Evolutionary conservation across 257 asterid genomes (phyloP), one percentile per base, ranked within the genome.

Genomic region (Nicotiana otophora): DNA sequence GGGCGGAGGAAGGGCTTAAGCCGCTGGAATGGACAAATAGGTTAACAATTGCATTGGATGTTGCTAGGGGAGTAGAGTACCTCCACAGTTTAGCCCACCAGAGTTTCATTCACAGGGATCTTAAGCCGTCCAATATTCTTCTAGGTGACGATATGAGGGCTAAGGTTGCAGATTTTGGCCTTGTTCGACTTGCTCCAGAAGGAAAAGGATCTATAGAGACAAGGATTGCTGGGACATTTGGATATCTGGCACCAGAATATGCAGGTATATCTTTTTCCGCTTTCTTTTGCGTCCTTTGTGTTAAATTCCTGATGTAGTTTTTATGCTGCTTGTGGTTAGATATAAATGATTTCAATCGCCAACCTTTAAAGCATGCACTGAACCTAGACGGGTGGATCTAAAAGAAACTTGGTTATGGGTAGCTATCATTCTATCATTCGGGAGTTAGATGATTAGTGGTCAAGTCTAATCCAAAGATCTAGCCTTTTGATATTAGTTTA

Each of bases 221-320:
- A 17, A 90, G 92, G 86, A 91, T 95, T 53, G 99, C 99, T 30
- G 99, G 98, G 55, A 95, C 99, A 1, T 95, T 95, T 34, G 99
- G 99, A 68, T 94, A 95, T 87, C 88, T 95, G n/a, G 99, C 99
- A 34, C 99, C 99, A 0, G 99, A 95, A 88, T 95, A 95, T 88
- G 99, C 99, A 87, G 98, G 98, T 95, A 87, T 48, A 42, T 75
- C 42, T 23, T 78, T 54, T 62, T 63, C 51, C 51, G 3, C 7
- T 57, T 81, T 1, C 42, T 54, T 80, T 67, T 15, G 48, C 10
- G 46, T 53, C 7, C 19, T 53, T 20, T 26, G 10, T 26, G 10
- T 39, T 8, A 7, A 42, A 23, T 74, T 74, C 26, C 46, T 74
- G 80, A 14, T 26, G 53, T 26, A 15, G 14, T 74, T 48, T 15